Conservation (phyloP, 2,329 filamentous ascomycete species). For the Botryosphaeria dothidea region DNA sequence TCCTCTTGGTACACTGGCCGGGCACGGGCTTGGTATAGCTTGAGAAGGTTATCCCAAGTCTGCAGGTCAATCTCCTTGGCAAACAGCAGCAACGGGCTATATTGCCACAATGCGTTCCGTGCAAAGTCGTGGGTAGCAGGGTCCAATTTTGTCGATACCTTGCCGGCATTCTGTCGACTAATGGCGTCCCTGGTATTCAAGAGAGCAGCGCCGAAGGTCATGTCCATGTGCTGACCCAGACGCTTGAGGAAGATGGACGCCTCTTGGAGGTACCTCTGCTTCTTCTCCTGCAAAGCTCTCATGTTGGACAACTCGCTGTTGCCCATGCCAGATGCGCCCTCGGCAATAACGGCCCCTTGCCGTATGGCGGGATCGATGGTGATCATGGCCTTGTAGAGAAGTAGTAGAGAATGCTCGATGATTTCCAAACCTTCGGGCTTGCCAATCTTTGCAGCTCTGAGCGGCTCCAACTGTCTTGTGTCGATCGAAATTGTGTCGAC, state of each 20-base stretch:
- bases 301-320: conserved; percentile 80
- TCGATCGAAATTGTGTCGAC: conserved; percentile 90
- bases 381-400: conserved; percentile 86
- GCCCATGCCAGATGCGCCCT: conserved; percentile 56
- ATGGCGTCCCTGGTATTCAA: conserved; percentile 68
- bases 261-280: conserved; percentile 80
- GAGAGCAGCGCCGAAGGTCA: conserved; percentile 76
- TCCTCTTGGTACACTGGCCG: conserved; percentile 78
- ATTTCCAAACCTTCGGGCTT: conserved; percentile 69
- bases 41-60: conserved; percentile 79
- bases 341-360: conserved; percentile 36
- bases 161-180: conserved; percentile 49
- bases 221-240: conserved; percentile 77
- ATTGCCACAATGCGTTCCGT: conserved; percentile 78
- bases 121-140: conserved; percentile 67
- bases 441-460: conserved; percentile 73
- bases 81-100: conserved; percentile 84
- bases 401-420: conserved; percentile 75
- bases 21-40: conserved; percentile 77
- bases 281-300: conserved; percentile 93
- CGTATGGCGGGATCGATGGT: conserved; percentile 86
- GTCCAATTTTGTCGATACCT: conserved; percentile 63
- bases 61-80: conserved; percentile 78
- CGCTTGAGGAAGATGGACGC: conserved; percentile 75
- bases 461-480: conserved; percentile 68